Conservation (phyloP, 2,329 filamentous ascomycete species). For the Paecilomyces sp. region DNA sequence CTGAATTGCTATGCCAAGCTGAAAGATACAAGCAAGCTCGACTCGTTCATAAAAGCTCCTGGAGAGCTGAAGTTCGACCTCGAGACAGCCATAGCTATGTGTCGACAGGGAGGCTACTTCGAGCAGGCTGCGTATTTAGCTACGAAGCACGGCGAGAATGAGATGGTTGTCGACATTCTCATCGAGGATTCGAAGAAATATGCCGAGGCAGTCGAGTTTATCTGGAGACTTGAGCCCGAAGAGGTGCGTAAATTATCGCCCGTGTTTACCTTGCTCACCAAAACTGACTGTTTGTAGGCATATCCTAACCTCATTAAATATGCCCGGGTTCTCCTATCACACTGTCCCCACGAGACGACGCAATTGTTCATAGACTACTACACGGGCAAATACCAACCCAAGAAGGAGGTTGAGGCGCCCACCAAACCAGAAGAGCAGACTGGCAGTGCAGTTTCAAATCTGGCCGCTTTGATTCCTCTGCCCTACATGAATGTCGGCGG, state of each 20-base stretch:
- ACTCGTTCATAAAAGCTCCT: conserved; percentile 93
- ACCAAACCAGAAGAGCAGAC: conserved; percentile 42
- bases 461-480: conserved; percentile 74
- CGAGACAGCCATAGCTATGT: conserved; percentile 96
- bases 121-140: conserved; percentile 95
- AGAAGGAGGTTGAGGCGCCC: conserved; percentile 54
- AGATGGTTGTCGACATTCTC: conserved; percentile 88
- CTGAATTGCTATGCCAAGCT: conserved; percentile 97
- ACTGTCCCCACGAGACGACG: conserved; percentile 76
- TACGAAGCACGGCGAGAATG: conserved; percentile 86
- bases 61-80: conserved; percentile 87
- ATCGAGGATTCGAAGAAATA: conserved; percentile 95
- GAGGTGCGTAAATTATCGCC: conserved; percentile 45
- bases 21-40: conserved; percentile 93
- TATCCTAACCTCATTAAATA: conserved; percentile 93
- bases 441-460: conserved; percentile 73
- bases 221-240: conserved; percentile 77
- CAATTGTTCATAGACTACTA: conserved; percentile 92
- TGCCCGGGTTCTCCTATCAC: conserved; percentile 78
- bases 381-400: conserved; percentile 70
- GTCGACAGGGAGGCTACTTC: conserved; percentile 90
- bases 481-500: conserved; percentile 71
- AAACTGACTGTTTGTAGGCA: conserved; percentile 48
- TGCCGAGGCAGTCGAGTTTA: conserved; percentile 79
- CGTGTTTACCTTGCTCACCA: not conserved